Percentiles rank a stretch among this genome's conserved stretches.
Evolutionary conservation across 2,329 filamentous ascomycete species (phyloP).

Genomic region (Botrytis medusae): DNA sequence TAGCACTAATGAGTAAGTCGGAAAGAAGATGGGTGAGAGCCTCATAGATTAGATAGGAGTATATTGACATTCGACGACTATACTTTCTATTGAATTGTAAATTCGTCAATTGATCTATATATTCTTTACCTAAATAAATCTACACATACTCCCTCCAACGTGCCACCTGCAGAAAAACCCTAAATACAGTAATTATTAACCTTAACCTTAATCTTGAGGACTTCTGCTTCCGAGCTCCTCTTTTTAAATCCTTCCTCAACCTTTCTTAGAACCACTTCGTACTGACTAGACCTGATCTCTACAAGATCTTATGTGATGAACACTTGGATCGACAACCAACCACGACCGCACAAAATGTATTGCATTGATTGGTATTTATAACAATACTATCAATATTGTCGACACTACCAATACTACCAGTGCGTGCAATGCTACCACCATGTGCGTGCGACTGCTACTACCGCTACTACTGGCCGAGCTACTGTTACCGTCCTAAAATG

Average conservation of each 20-base stretch:
- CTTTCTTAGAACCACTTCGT: neutral
- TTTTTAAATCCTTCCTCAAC: neutral
- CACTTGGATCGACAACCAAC: neutral
- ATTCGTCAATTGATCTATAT: neutral
- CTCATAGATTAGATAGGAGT: neutral
- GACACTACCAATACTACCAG: neutral
- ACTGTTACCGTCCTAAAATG: neutral
- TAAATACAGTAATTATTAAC: neutral
- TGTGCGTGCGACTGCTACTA: neutral
- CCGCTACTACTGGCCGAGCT: neutral
- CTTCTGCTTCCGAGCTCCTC: neutral
- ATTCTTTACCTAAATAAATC: neutral
- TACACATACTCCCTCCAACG: neutral
- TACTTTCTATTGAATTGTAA: neutral
- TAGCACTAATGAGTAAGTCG: neutral
- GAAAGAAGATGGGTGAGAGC: neutral
- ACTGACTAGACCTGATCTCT: neutral
- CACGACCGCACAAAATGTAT: neutral
- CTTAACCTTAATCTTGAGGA: neutral
- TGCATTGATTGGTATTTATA: neutral
- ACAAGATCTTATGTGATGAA: neutral
- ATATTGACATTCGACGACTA: neutral
- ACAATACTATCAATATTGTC: neutral
- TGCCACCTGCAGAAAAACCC: neutral
- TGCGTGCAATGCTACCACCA: neutral